Base-by-base conservation (phyloP, 257 asterid genomes). In the Buddleja alternifolia region DNA sequence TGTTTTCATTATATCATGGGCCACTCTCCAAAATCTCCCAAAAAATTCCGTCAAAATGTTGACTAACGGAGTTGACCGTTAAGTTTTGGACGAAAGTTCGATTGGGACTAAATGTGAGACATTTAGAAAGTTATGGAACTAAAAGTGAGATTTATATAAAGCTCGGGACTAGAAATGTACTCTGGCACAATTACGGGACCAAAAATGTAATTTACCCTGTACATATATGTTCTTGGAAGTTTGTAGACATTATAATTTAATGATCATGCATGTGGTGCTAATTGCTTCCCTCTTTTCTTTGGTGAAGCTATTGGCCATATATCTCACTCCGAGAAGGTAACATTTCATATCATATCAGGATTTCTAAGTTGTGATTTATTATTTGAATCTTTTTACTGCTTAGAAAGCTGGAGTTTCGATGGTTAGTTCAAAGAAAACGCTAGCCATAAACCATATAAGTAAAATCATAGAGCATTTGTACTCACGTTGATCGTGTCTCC, bases 321-420 rank as follows among this genome's bases (percentile, higher is more conserved):
- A 59, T 79, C 86, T 66, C 99, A 93, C 42, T 75, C 94, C 0
- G 63, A 80, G 41, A 88, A 90, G 96, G 97, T 93, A 81, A 58
- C 19, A 20, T 45, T 57, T 34, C 56, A 60, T 19, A 36, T 62
- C 29, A 16, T 20, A 44, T 55, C 45, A 4, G 60, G 56, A 53
- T 66, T 19, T 40, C 16, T 42, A 41, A 58, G 11, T 51, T 36
- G 14, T 45, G 72, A 65, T 45, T 41, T 39, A 41, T 17, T 37
- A 32, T 24, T 42, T 8, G 29, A 8, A 12, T 40, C n/a, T 12
- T n/a, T 16, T 46, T 24, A 23, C 15, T 59, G 9, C 14, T 37
- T 17, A 6, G 0, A 8, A 20, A 4, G 41, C 46, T 24, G 46
- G 60, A 20, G 19, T 42, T 55, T 47, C 4, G 14, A 21, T 63